These are phyloP conservation scores for Eustoma russellianum DNA, from an alignment of 257 asterid genomes.

Conservation along the genomic window DNA sequence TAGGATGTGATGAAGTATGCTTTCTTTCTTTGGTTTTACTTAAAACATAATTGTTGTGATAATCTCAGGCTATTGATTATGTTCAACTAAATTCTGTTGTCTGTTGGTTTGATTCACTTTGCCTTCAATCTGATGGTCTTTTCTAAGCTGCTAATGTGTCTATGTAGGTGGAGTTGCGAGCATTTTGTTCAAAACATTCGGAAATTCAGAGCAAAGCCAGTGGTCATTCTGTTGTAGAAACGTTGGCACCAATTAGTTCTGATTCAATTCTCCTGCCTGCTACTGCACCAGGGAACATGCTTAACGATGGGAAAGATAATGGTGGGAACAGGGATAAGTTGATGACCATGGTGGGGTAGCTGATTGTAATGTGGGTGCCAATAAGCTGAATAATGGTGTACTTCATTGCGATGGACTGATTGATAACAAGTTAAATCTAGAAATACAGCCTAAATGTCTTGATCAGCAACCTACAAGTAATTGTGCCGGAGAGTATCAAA, in stretches of 20 bases:
- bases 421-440: constrained; percentile 26
- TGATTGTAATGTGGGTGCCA: constrained; percentile 18
- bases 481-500: constrained; percentile 25
- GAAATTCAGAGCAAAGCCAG: constrained; percentile 39
- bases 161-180: constrained; percentile 84
- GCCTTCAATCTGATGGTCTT: not conserved
- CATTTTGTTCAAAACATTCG: constrained; percentile 92
- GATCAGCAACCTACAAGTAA: constrained; percentile 23
- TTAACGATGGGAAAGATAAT: constrained; percentile 19
- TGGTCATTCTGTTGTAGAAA: constrained; percentile 32
- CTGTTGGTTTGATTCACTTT: not conserved
- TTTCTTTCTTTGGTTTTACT: constrained; percentile 9
- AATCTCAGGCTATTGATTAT: not conserved
- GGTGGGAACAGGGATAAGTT: constrained; percentile 26
- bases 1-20: constrained; percentile 87
- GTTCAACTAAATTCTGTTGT: not conserved
- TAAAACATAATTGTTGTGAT: not conserved
- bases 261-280: constrained; percentile 22
- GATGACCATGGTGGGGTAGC: constrained; percentile 20
- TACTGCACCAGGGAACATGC: constrained; percentile 11
- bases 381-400: constrained; percentile 32
- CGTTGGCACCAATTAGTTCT: constrained; percentile 38
- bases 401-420: constrained; percentile 27
- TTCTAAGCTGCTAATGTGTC: constrained; percentile 8
- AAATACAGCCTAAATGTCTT: constrained; percentile 32